Percentiles rank a stretch among this genome's conserved stretches.
phyloP scores from a whole-genome alignment of 1,284 basidiomycete species.

The Malassezia brasiliensis region DNA sequence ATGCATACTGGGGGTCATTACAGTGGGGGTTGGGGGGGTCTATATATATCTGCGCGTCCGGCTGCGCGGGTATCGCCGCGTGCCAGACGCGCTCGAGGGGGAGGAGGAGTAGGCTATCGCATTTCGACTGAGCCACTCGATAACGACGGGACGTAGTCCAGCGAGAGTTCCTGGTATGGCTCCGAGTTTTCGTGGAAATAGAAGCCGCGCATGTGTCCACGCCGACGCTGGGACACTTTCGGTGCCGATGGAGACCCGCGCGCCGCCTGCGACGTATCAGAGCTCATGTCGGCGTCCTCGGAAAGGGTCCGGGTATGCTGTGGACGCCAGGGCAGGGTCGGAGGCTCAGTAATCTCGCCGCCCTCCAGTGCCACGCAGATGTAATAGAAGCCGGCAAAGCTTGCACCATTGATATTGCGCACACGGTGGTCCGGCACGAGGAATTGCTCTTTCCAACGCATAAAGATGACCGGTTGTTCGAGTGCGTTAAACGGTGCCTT shows the following conservation, averaged over 20 bases:
- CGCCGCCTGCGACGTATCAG: not conserved
- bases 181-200: slow-evolving; percentile 87
- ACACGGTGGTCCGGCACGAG: slow-evolving; percentile 86
- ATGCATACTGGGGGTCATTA: not conserved
- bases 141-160: slow-evolving; percentile 49
- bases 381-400: slow-evolving; percentile 74
- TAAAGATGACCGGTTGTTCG: slow-evolving; percentile 57
- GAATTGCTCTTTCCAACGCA: slow-evolving; percentile 95
- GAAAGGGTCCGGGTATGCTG: not conserved
- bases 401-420: slow-evolving; percentile 85
- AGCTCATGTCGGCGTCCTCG: not conserved
- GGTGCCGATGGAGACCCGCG: not conserved
- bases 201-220: slow-evolving; percentile 66
- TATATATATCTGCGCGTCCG: slow-evolving; percentile 3
- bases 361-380: slow-evolving; percentile 62
- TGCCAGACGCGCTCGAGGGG: slow-evolving; percentile 25
- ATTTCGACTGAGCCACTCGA: slow-evolving; percentile 49
- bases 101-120: slow-evolving; percentile 40
- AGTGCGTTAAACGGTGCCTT: slow-evolving; percentile 29
- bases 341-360: slow-evolving; percentile 8
- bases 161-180: slow-evolving; percentile 57
- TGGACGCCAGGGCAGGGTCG: not conserved
- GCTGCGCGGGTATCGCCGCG: slow-evolving; percentile 11
- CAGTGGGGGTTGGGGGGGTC: slow-evolving; percentile 7
- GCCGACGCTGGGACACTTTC: not conserved